phyloP scores from a whole-genome alignment of 2,329 filamentous ascomycete genomes.

The Pyricularia sp. region DNA sequence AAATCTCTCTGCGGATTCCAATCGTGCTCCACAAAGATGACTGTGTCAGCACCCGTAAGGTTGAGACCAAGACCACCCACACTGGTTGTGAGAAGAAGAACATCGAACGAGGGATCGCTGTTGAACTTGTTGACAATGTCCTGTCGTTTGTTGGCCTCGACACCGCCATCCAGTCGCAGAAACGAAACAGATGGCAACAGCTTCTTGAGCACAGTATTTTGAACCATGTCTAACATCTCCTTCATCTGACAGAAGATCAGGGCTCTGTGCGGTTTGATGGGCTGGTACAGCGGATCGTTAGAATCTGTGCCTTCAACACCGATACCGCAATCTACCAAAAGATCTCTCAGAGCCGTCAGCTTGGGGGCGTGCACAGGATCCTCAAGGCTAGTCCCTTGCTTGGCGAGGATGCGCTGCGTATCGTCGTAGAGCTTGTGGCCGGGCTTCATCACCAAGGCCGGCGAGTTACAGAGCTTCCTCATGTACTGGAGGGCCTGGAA shows the following conservation, averaged over 20 bases:
- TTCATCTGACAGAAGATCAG: constrained; percentile 99
- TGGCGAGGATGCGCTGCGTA: constrained; percentile 70
- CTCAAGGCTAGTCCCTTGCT: constrained; percentile 71
- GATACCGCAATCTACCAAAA: constrained; percentile 98
- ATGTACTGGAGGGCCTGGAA: constrained; percentile 99
- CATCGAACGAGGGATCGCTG: constrained; percentile 92
- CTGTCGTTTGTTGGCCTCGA: constrained; percentile 88
- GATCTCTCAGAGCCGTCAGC: constrained; percentile 76
- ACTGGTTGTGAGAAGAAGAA: constrained; percentile 84
- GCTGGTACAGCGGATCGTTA: constrained; percentile 57
- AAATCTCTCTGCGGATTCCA: constrained; percentile 99
- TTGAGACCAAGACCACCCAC: constrained; percentile 93
- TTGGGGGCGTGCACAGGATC: constrained; percentile 89
- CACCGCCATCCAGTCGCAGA: constrained; percentile 84
- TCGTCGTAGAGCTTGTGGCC: constrained; percentile 84
- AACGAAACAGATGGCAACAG: constrained; percentile 90
- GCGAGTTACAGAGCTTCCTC: constrained; percentile 98
- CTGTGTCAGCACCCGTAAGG: constrained; percentile 91
- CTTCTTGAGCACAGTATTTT: constrained; percentile 82
- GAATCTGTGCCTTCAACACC: constrained; percentile 60
- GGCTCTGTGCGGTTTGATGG: constrained; percentile 91
- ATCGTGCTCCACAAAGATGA: constrained; percentile 99
- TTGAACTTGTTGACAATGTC: constrained; percentile 99
- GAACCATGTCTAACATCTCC: constrained; percentile 99
- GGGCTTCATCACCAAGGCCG: constrained; percentile 91